Base-by-base conservation (phyloP, 2,329 filamentous ascomycete species). In the Fusarium robinianum region DNA sequence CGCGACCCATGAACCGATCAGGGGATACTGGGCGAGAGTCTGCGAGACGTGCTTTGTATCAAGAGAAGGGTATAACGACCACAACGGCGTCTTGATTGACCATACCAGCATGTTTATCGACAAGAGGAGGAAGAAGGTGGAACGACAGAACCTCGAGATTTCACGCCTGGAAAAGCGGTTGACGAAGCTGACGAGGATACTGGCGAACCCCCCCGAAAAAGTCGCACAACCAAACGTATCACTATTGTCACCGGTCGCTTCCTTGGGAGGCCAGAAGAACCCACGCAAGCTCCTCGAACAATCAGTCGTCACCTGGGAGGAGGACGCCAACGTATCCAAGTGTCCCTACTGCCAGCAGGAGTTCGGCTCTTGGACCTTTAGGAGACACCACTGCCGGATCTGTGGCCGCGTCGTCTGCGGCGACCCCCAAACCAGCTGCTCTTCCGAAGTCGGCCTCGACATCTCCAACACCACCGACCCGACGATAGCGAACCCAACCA, bases 11-110 rank as follows among this genome's bases (percentile, higher is more conserved):
- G 94, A 99, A 53, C 92, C 94, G 0, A 82, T 94, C 2, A 77
- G 92, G 50, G 94, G 94, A 6, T 81, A 89, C 57, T 99, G 94
- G 94, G 95, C 89, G 59, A 76, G 94, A 37, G 92, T 97, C 2
- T 99, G 94, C 65, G 94, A 99, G 72, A 97, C 94, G n/a, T 99
- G 94, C 71, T 99, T 94, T 72, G 97, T 96, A 72, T 96, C 90
- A 37, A 81, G 94, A 60, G 89, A 91, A 17, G 94, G 94, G 4
- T 99, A 99, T 69, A 96, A 95, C 64, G 91, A 99, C 62, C 87
- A 92, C 58, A 80, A 79, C 41, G 88, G 90, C 1, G 67, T 85
- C 3, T 74, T 84, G 44, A 75, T 83, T 47, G 85, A 95, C 59
- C 87, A 90, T 58, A 90, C 82, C 3, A 71, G 74, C n/a, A 72